phyloP scores from a whole-genome alignment of 2,329 filamentous ascomycete genomes.

The Nigrospora oryzae region DNA sequence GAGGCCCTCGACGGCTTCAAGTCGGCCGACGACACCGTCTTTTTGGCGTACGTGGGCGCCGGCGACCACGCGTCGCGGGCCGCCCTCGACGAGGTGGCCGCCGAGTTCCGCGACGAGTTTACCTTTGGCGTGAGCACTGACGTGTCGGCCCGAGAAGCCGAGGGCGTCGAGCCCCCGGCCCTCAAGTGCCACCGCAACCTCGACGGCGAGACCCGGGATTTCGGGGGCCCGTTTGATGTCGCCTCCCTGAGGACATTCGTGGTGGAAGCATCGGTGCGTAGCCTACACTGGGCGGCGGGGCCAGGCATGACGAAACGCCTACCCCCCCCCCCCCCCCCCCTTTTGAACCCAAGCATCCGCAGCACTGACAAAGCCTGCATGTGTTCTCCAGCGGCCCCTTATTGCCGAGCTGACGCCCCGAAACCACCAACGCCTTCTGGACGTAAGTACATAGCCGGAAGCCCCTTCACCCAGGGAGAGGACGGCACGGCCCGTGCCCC shows the following conservation, averaged over 20 bases:
- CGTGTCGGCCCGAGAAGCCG: conserved; percentile 5
- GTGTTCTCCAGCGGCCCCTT: conserved; percentile 10
- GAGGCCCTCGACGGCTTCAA: conserved; percentile 16
- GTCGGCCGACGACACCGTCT: conserved; percentile 20
- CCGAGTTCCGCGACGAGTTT: conserved; percentile 21
- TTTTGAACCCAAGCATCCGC: no score
- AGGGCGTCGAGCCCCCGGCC: conserved; percentile 7
- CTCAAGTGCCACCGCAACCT: conserved; percentile 21
- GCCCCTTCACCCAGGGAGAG: not conserved
- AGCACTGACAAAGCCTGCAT: not conserved
- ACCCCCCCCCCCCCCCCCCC: not conserved
- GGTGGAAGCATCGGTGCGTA: conserved; percentile 9
- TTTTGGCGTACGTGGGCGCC: conserved; percentile 17
- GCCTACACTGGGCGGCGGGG: not conserved
- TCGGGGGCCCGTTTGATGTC: conserved; percentile 6
- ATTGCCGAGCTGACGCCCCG: conserved; percentile 22
- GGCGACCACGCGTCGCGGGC: conserved; percentile 9
- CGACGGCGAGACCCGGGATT: conserved; percentile 16
- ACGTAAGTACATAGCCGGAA: conserved; percentile 16
- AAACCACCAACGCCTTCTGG: conserved; percentile 23
- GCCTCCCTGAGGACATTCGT: conserved; percentile 17
- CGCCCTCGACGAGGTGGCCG: conserved; percentile 16
- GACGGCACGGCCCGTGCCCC: not conserved
- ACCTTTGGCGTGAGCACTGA: conserved; percentile 20
- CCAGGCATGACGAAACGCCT: not conserved